Evolutionary conservation across 2,329 filamentous ascomycete species (phyloP).

Genomic region (Fusarium nematophilum): DNA sequence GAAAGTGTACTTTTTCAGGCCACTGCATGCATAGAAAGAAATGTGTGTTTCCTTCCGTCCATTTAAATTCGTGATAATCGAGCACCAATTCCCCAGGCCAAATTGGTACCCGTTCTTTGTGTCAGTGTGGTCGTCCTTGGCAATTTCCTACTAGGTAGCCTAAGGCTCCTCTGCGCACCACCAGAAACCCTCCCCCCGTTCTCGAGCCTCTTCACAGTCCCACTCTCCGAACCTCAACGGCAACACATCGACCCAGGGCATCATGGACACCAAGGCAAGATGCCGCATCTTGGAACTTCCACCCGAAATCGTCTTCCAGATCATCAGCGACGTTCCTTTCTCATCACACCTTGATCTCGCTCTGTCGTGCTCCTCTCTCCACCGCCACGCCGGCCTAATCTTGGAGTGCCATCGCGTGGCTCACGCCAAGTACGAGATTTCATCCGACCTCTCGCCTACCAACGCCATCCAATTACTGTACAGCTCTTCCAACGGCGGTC

Average conservation of each 20-base stretch:
- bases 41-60: too few relatives aligned
- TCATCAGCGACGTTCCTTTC: neutral
- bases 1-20: too few relatives aligned
- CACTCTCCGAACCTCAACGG: neutral
- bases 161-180: too few relatives aligned
- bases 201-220: rapidly evolving
- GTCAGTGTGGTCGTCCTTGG: too few relatives aligned
- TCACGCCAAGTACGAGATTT: neutral
- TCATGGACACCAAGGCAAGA: neutral
- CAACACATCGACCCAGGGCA: too few relatives aligned
- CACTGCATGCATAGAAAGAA: too few relatives aligned
- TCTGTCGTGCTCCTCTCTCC: slow-evolving; percentile 18
- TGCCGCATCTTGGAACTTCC: slow-evolving; percentile 1
- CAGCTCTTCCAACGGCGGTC: rapidly evolving
- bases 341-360: slow-evolving; percentile 7
- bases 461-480: neutral
- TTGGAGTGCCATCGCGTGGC: slow-evolving; percentile 17
- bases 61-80: too few relatives aligned
- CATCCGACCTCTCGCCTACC: slow-evolving; percentile 9
- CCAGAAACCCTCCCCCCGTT: too few relatives aligned
- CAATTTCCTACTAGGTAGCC: too few relatives aligned
- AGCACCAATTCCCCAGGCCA: too few relatives aligned
- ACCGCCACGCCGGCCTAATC: neutral
- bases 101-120: too few relatives aligned
- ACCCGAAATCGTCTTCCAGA: slow-evolving; percentile 10